Evolutionary conservation across 352 stramenopile genomes (phyloP), one percentile per base, ranked within the genome.

Genomic region (Pythium sukuiense): DNA sequence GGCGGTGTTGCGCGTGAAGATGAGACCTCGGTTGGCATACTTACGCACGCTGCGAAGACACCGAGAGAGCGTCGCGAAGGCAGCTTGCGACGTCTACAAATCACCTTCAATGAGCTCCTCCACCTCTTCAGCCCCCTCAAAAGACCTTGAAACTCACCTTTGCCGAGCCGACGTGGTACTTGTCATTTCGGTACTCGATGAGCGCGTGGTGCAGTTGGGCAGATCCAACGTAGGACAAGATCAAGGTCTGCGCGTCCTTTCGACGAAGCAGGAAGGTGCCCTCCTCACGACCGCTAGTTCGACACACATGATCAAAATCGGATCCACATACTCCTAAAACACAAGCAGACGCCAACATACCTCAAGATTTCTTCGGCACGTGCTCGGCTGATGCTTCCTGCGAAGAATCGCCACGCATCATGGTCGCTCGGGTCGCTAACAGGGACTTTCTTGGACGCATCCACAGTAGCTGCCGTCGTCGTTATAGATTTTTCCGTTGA

Each of bases 171-270:
- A 95, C 78, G 57, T 93, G 82, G 59, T 93, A 95, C 58, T 71
- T 75, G 37, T 87, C 77, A 43, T 85, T 76, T 6, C 79, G 72
- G 59, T 73, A 95, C 63, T 92, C 87, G 30, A 95, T 87, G 1
- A 95, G 74, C 32, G 90, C 87, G 58, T 95, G 87, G 57, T 93
- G 87, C n/a, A 90, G 73, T 43, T 95, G 80, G 8, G 73, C 65
- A 0, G 65, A 48, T 0, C 85, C 83, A 9, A 89, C 61, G 39
- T 95, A 95, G 49, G 87, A 95, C n/a, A 95, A 69, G 48, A 95
- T 78, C 26, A 95, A 62, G 41, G 87, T 95, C 54, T 87, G 83
- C 1, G 85, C 79, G 63, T 95, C 85, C 52, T 95, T 95, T 24
- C 87, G 81, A 12, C 87, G 85, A 57, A 95, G 59, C 30, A 95